These are phyloP conservation scores for Dispira parvispora DNA, from an alignment of 192 early-diverging fungal species.

Conservation along the genomic window DNA sequence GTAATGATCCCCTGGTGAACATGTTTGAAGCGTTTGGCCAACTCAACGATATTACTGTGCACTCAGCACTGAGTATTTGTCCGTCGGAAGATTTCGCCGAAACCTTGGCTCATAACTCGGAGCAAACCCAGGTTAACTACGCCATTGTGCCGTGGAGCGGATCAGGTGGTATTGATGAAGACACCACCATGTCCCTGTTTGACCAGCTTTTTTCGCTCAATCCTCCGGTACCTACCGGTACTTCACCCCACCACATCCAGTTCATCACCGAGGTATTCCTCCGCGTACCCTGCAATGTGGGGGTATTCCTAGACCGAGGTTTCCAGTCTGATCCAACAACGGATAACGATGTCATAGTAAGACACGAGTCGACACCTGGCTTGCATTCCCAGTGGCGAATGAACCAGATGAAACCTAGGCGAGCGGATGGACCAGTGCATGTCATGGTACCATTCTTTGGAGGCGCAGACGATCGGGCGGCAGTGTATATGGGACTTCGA, in stretches of 20 bases:
- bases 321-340: conserved; percentile 17
- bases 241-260: conserved; percentile 26
- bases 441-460: conserved; percentile 61
- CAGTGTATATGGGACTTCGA: conserved; percentile 32
- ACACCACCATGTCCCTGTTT: background rate
- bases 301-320: conserved; percentile 52
- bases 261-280: conserved; percentile 31
- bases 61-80: conserved; percentile 39
- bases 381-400: too few species aligned
- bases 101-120: conserved; percentile 36
- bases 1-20: conserved; percentile 57
- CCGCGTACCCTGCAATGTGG: conserved; percentile 26
- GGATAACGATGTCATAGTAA: too few species aligned
- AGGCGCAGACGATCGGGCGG: conserved; percentile 54
- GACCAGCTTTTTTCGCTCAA: conserved; percentile 12
- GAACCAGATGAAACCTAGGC: too few species aligned
- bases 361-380: too few species aligned
- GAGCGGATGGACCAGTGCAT: conserved; percentile 11
- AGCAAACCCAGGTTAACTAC: conserved; percentile 34
- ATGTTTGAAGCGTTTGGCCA: conserved; percentile 71
- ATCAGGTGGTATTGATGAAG: conserved; percentile 11
- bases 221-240: conserved; percentile 11
- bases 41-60: conserved; percentile 46
- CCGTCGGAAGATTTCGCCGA: conserved; percentile 48
- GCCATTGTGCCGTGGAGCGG: conserved; percentile 53